Conservation (phyloP, 345 rosid genomes). For the Eucalyptus tenuipes region DNA sequence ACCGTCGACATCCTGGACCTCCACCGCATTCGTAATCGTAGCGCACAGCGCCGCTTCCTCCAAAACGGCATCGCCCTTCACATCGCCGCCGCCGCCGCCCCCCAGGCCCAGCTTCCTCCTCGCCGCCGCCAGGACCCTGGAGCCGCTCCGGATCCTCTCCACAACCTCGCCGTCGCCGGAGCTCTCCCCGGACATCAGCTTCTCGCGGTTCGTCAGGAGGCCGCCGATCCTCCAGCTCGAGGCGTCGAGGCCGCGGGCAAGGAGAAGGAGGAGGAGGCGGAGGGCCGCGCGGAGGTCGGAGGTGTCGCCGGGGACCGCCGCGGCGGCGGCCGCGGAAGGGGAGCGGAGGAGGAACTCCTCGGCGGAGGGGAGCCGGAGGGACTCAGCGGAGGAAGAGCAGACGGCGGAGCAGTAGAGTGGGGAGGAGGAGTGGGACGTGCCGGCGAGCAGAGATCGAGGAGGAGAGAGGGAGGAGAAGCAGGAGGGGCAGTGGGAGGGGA, state of each 20-base stretch:
- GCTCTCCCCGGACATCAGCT: conserved; percentile 1
- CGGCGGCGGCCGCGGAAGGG: not conserved
- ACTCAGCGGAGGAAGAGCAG: not conserved
- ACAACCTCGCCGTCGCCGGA: conserved; percentile 13
- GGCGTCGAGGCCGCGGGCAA: conserved; percentile 2
- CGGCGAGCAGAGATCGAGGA: not conserved
- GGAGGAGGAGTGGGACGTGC: conserved; percentile 3
- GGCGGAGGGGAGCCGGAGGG: conserved; percentile 17
- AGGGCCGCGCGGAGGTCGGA: conserved; percentile 55
- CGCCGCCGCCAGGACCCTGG: conserved; percentile 16
- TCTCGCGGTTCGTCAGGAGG: conserved; percentile 48
- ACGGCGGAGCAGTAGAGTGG: conserved; percentile 5
- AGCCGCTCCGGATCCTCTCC: conserved; percentile 25
- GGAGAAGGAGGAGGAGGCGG: conserved; percentile 44
- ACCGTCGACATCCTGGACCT: conserved; percentile 55
- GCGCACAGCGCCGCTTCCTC: conserved; percentile 50
- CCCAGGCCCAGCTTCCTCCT: not conserved
- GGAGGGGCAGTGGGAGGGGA: conserved; percentile 38
- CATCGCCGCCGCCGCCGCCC: not conserved
- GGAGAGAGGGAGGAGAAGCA: conserved; percentile 11
- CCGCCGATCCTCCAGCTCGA: conserved; percentile 15
- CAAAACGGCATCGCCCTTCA: not conserved
- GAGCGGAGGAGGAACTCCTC: conserved; percentile 4
- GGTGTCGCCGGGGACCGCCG: not conserved
- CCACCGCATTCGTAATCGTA: conserved; percentile 72